Percentiles rank a stretch among this genome's conserved stretches.
phyloP scores from a whole-genome alignment of 2,329 filamentous ascomycete genomes.

The Coniella lustricola region DNA sequence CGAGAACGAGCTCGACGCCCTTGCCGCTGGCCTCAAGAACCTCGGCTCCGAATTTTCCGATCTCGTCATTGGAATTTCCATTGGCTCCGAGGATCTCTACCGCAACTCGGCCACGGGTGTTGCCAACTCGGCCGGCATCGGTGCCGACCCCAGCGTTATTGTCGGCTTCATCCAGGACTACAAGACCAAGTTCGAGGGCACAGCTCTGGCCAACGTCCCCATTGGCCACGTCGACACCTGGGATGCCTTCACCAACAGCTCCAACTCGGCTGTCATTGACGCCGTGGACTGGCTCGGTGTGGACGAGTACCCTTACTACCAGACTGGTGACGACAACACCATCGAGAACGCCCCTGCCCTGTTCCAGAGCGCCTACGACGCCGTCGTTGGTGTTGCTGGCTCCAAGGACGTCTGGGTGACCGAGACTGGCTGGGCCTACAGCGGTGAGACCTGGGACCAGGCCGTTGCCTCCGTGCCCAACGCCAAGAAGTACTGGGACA shows the following conservation, averaged over 20 bases:
- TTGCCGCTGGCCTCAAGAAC: conserved; percentile 59
- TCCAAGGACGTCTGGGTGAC: conserved; percentile 17
- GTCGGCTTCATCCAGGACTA: conserved; percentile 65
- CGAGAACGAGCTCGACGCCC: conserved; percentile 65
- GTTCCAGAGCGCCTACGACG: conserved; percentile 60
- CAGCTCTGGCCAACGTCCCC: conserved; percentile 47
- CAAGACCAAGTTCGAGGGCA: conserved; percentile 55
- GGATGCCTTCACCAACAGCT: conserved; percentile 68
- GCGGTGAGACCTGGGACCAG: conserved; percentile 8
- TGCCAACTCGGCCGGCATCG: conserved; percentile 53
- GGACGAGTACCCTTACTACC: conserved; percentile 81
- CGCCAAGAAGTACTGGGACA: conserved; percentile 73
- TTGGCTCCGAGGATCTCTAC: conserved; percentile 84
- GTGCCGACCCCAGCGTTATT: conserved; percentile 55
- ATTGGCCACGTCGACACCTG: conserved; percentile 88
- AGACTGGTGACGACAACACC: conserved; percentile 59
- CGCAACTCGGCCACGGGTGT: conserved; percentile 66
- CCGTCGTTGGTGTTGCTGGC: conserved; percentile 50
- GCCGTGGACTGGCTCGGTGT: conserved; percentile 73
- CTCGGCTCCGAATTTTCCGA: conserved; percentile 61
- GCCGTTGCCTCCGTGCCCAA: conserved; percentile 34
- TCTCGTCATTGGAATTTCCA: conserved; percentile 72
- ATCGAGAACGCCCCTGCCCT: conserved; percentile 58
- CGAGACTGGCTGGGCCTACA: conserved; percentile 15
- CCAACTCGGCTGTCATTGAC: conserved; percentile 64